Percentiles rank a stretch among this genome's conserved stretches.
phyloP scores from a whole-genome alignment of 176 grass and related monocot genomes.

The Elaeis guineensis region DNA sequence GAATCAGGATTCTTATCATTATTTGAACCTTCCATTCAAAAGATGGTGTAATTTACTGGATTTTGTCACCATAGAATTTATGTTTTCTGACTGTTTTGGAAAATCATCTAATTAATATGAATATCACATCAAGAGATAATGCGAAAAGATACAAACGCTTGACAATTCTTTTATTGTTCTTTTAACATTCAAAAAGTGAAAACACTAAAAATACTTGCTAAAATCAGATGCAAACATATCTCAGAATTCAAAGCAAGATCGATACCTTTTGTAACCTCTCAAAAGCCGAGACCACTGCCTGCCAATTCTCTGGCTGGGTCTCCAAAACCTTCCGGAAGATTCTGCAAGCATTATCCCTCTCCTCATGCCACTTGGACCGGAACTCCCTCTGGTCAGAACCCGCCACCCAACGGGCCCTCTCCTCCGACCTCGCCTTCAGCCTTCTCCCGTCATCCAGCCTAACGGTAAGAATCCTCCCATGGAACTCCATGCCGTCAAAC shows the following conservation, averaged over 20 bases:
- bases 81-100: too few relatives aligned
- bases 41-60: too few relatives aligned
- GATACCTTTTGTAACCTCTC: constrained; percentile 83
- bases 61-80: too few relatives aligned
- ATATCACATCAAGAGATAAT: too few relatives aligned
- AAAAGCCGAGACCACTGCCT: constrained; percentile 79
- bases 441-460: constrained; percentile 76
- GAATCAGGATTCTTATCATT: too few relatives aligned
- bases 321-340: constrained; percentile 63
- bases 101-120: too few relatives aligned
- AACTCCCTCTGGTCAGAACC: constrained; percentile 29
- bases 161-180: not conserved
- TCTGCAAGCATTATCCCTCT: constrained; percentile 50
- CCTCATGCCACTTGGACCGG: constrained; percentile 67
- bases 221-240: too few relatives aligned
- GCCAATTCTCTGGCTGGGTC: constrained; percentile 74
- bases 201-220: not conserved
- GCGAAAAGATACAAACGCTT: too few relatives aligned
- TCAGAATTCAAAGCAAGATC: not conserved
- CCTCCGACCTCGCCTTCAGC: constrained; percentile 55
- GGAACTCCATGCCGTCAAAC: constrained; percentile 79
- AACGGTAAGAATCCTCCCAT: constrained; percentile 63
- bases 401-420: constrained; percentile 29
- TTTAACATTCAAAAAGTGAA: not conserved
- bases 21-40: too few relatives aligned